Base-by-base conservation (phyloP, 2,329 filamentous ascomycete genomes). In the Xylariaceae sp. region DNA sequence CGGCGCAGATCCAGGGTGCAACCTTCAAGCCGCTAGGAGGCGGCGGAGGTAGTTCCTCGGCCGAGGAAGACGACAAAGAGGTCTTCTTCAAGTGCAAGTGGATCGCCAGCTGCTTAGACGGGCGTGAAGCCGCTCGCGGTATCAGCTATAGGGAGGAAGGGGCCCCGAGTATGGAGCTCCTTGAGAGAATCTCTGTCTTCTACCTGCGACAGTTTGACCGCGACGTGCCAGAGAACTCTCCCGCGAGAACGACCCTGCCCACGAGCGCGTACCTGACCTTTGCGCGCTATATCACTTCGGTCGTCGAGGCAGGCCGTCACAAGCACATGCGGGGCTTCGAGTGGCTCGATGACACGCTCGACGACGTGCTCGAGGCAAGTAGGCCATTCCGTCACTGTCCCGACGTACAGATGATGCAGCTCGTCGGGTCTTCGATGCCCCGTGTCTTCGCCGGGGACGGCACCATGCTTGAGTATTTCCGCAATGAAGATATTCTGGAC, bases 401-500 rank as follows among this genome's bases (percentile, higher is more conserved):
- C 2, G 59, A 61, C 22, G 47, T 62, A 6, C 31, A 50, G 13
- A 56, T 60, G 6, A 56, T 60, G 56, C 52, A 51, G 13, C 45
- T 58, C 18, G 58, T 60, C 34, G 59, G 59, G 3, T 10, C 14
- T 3, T 16, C 49, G 4, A 56, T 61, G 44, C 54, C 56, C 1
- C 31, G 40, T 1, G 57, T 58, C 5, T 39, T 61, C 31, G 14
- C 11, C 1, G 59, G 59, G 2, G 49, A 55, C n/a, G 51, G 44
- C 1, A 56, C 49, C 2, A 60, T 60, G 52, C 38, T 60, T 4
- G 56, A 59, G 31, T 22, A 59, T 13, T 54, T 60, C 14, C 56
- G 53, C 9, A 48, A 39, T 13, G 33, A 36, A 44, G 55, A 48
- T 14, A 34, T 61, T 22, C 48, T 61, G 1, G 55, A 60, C 19